Conservation (phyloP, 306 rosid genomes). For the Prunus salicina region DNA sequence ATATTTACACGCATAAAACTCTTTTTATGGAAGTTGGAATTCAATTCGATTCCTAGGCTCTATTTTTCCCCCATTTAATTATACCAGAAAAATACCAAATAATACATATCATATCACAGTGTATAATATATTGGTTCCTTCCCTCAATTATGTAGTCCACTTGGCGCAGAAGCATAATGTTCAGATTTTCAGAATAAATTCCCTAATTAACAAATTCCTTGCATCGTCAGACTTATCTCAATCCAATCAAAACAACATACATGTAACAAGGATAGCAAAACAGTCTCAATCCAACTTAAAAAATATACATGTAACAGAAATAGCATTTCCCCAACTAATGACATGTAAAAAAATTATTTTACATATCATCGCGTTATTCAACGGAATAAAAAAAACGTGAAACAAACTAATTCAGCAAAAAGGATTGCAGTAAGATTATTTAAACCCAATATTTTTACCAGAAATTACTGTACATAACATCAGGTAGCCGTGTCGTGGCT, state of each 20-base stretch:
- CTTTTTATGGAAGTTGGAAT: conserved; percentile 29
- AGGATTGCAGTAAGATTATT: not conserved
- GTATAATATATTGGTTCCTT: not conserved
- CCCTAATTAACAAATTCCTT: not conserved
- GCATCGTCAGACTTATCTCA: not conserved
- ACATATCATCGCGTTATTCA: no score
- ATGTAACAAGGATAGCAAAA: no score
- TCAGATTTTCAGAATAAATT: not conserved
- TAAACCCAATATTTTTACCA: not conserved
- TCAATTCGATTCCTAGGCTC: conserved; percentile 35
- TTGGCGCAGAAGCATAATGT: no score
- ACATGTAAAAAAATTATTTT: no score
- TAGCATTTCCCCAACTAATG: rapidly evolving
- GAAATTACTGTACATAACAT: not conserved
- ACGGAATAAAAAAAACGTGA: not conserved
- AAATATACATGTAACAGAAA: rapidly evolving
- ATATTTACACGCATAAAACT: conserved; percentile 15
- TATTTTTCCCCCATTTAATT: conserved; percentile 1
- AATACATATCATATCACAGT: no score
- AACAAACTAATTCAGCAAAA: not conserved
- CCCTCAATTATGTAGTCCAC: no score
- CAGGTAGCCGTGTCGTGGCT: not conserved
- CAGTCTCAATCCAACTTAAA: no score
- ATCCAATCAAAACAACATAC: not conserved
- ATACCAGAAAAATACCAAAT: not conserved